These are phyloP conservation scores for Sporothrix humicola DNA, from an alignment of 2,329 filamentous ascomycete genomes.

Conservation along the genomic window DNA sequence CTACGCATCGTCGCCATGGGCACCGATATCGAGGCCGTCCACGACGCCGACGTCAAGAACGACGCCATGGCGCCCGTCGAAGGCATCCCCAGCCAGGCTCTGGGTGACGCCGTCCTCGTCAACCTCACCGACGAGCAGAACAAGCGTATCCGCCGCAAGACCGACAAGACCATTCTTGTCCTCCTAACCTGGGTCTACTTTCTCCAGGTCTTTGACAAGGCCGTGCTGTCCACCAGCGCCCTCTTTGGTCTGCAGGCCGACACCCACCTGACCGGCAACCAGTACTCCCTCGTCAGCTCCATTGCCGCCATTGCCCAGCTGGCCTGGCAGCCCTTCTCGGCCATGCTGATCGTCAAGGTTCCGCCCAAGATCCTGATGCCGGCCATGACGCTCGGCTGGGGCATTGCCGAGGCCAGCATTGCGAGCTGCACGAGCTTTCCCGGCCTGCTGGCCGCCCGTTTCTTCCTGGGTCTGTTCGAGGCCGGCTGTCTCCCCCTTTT, in stretches of 20 bases:
- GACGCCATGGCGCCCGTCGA: not conserved
- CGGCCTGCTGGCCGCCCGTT: slow-evolving; percentile 42
- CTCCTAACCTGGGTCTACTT: slow-evolving; percentile 65
- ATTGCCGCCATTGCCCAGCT: slow-evolving; percentile 66
- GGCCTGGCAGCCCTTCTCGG: slow-evolving; percentile 65
- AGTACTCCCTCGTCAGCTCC: slow-evolving; percentile 64
- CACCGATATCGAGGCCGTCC: not conserved
- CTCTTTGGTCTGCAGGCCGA: slow-evolving; percentile 57
- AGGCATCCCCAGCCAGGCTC: not conserved
- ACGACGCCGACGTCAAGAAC: not conserved
- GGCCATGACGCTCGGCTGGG: slow-evolving; percentile 53
- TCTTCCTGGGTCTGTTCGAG: slow-evolving; percentile 47
- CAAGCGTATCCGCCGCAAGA: slow-evolving; percentile 64
- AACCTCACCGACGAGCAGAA: slow-evolving; percentile 46
- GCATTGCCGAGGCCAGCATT: slow-evolving; percentile 49
- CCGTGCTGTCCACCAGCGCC: slow-evolving; percentile 4
- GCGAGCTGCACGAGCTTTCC: slow-evolving; percentile 42
- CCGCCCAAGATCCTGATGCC: slow-evolving; percentile 66
- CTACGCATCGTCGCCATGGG: not conserved
- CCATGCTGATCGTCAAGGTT: slow-evolving; percentile 64
- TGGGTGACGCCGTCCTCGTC: slow-evolving; percentile 1
- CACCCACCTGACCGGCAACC: slow-evolving; percentile 55
- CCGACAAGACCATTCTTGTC: slow-evolving; percentile 62
- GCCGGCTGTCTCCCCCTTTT: slow-evolving; percentile 53
- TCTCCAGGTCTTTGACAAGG: slow-evolving; percentile 48